Conservation (phyloP, 2,329 filamentous ascomycete species). For the Fusarium neocosmosporiellum region DNA sequence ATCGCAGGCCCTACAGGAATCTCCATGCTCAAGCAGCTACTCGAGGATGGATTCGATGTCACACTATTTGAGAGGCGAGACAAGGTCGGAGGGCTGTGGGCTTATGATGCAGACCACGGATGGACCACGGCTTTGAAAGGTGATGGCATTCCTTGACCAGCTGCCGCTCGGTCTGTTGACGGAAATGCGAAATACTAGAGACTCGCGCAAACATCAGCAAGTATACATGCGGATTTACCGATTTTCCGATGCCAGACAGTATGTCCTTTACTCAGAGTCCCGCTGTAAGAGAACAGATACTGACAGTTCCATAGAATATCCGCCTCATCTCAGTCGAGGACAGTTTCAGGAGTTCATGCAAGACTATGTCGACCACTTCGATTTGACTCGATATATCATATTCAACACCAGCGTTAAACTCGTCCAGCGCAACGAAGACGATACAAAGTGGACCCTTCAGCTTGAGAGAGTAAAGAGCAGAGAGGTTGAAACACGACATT, state of each 20-base stretch:
- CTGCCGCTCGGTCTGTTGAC: not conserved
- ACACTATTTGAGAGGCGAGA: constrained; percentile 8
- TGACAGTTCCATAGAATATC: not conserved
- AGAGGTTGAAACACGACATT: not conserved
- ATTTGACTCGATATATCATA: not conserved
- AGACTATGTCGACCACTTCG: constrained; percentile 15
- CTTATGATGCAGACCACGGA: constrained; percentile 4
- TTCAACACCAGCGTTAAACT: constrained; percentile 12
- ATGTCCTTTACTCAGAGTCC: not conserved
- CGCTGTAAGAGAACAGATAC: rapidly evolving
- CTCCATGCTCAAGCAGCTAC: constrained; percentile 26
- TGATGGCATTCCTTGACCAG: not conserved
- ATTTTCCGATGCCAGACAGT: constrained; percentile 27
- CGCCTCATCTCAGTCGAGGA: not conserved
- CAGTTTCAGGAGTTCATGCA: constrained; percentile 32
- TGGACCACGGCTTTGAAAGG: constrained; percentile 13
- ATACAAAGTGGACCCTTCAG: constrained; percentile 7
- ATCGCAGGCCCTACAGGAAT: constrained; percentile 18
- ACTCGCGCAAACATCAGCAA: constrained; percentile 26
- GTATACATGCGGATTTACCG: constrained; percentile 27
- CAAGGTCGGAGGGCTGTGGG: constrained; percentile 15
- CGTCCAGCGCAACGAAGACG: not conserved
- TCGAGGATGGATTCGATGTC: constrained; percentile 15
- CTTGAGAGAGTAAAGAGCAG: not conserved
- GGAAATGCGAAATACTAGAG: not conserved